These are phyloP conservation scores for Phyllosticta capitalensis DNA, from an alignment of 2,329 filamentous ascomycete genomes.

Conservation along the genomic window DNA sequence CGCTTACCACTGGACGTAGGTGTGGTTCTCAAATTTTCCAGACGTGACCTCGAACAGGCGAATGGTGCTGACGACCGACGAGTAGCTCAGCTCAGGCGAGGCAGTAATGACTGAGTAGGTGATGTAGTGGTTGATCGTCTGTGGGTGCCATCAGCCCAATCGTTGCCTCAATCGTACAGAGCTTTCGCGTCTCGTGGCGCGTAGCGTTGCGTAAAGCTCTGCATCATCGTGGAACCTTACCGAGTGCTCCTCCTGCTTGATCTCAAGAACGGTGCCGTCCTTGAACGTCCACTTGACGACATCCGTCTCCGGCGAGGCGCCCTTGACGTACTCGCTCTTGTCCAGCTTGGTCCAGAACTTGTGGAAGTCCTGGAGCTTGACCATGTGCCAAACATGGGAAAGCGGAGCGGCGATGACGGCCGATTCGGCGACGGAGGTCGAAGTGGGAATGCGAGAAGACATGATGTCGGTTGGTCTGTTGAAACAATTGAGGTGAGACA, in stretches of 20 bases:
- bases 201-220: background rate
- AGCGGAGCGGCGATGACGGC: slow-evolving; percentile 60
- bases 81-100: slow-evolving; percentile 56
- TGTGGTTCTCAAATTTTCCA: slow-evolving; percentile 53
- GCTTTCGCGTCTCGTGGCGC: background rate
- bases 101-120: slow-evolving; percentile 63
- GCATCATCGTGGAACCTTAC: slow-evolving; percentile 32
- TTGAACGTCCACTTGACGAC: slow-evolving; percentile 62
- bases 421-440: slow-evolving; percentile 56
- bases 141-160: slow-evolving; percentile 3
- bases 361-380: slow-evolving; percentile 62
- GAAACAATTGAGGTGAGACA: background rate
- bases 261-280: slow-evolving; percentile 57
- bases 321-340: slow-evolving; percentile 55
- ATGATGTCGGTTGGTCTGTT: background rate
- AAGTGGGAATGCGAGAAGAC: slow-evolving; percentile 47
- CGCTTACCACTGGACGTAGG: slow-evolving; percentile 53
- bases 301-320: slow-evolving; percentile 53
- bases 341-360: slow-evolving; percentile 57
- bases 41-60: slow-evolving; percentile 57
- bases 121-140: slow-evolving; percentile 66
- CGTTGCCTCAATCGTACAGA: slow-evolving; percentile 1
- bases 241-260: slow-evolving; percentile 69
- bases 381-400: slow-evolving; percentile 60
- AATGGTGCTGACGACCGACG: slow-evolving; percentile 57